A percentile compares a stretch with the other conserved stretches of the same genome.
These are phyloP conservation scores for Diplosphaera chodatii DNA, from an alignment of 139 green algal species.

Conservation along the genomic window DNA sequence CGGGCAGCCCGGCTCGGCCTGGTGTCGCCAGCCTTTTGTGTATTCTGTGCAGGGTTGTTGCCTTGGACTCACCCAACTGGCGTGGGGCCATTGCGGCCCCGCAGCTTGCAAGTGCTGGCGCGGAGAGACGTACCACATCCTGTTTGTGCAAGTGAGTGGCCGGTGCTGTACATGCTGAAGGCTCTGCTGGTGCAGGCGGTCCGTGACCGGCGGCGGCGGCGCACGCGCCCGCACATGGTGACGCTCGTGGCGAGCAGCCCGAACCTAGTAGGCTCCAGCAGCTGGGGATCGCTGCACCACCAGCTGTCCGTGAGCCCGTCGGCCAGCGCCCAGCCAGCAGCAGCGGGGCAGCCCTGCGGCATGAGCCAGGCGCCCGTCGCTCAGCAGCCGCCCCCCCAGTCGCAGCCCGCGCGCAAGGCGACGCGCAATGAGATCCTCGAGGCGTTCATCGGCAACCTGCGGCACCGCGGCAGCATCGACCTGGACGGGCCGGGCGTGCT, in stretches of 20 bases:
- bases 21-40: too few species aligned
- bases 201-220: too few species aligned
- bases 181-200: neutral
- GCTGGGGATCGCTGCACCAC: neutral
- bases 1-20: too few species aligned
- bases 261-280: neutral
- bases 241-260: neutral
- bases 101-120: too few species aligned
- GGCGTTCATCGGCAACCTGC: conserved; percentile 57
- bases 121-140: too few species aligned
- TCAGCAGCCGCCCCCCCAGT: neutral
- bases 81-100: too few species aligned
- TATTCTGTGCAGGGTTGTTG: too few species aligned
- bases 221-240: neutral
- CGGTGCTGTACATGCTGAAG: too few species aligned
- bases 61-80: too few species aligned
- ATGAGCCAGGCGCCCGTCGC: neutral
- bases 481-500: conserved; percentile 49
- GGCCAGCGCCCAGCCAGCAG: neutral
- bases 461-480: conserved; percentile 51
- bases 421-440: conserved; percentile 56
- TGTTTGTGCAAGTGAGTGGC: too few species aligned
- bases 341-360: too few species aligned
- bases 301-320: neutral
- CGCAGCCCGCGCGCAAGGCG: conserved; percentile 14